phyloP scores from a whole-genome alignment of 306 rosid genomes.

The Datisca glomerata region DNA sequence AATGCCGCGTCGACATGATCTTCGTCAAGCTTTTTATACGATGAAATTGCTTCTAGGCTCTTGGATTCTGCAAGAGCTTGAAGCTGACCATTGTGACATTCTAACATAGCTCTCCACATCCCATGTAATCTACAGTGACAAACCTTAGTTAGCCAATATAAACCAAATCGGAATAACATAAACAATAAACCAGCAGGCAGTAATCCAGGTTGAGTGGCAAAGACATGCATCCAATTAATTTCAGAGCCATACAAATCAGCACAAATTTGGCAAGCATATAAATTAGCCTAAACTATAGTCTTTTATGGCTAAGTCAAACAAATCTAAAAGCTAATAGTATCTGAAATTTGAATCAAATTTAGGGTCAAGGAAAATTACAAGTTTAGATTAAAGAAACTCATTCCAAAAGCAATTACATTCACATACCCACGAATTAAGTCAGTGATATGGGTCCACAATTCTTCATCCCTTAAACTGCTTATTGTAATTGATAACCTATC shows the following conservation, averaged over 20 bases:
- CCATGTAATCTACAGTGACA: conserved; percentile 33
- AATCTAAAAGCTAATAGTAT: too few relatives aligned
- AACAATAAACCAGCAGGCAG: too few relatives aligned
- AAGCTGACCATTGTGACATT: conserved; percentile 49
- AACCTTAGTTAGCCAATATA: not conserved
- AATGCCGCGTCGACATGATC: conserved; percentile 41
- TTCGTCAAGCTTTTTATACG: conserved; percentile 20
- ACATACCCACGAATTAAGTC: conserved; percentile 56
- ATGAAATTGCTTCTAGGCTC: conserved; percentile 15
- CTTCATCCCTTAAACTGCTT: conserved; percentile 60
- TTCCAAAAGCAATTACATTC: not conserved
- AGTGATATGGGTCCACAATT: conserved; percentile 57
- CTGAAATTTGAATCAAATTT: too few relatives aligned
- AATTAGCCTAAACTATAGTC: too few relatives aligned
- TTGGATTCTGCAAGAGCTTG: conserved; percentile 33
- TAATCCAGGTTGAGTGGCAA: not conserved
- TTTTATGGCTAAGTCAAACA: too few relatives aligned
- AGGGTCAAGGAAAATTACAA: too few relatives aligned
- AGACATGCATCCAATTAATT: too few relatives aligned
- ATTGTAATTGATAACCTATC: conserved; percentile 60
- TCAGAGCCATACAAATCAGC: not conserved
- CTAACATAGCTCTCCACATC: conserved; percentile 79
- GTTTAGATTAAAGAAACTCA: not conserved
- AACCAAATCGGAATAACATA: not conserved
- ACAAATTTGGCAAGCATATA: not conserved